Conservation (phyloP, 208 protist species). For the Angomonas deanei region DNA sequence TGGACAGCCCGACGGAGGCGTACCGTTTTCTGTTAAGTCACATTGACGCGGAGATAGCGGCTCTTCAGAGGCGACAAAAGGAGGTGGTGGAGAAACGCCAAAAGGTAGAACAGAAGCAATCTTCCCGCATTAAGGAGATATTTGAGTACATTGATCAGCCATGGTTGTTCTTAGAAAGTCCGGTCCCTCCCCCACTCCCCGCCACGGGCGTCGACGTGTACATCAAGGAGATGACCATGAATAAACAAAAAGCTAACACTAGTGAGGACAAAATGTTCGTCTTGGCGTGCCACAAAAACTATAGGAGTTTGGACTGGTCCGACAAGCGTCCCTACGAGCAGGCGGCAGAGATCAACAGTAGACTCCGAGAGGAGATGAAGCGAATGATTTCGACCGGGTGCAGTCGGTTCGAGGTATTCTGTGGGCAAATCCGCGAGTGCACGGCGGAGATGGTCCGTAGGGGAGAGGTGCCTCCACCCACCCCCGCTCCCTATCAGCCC, state of each 20-base stretch:
- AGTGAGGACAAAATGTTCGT: slow-evolving; percentile 57
- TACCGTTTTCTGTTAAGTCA: slow-evolving; percentile 72
- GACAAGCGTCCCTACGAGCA: slow-evolving; percentile 60
- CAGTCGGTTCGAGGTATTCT: slow-evolving; percentile 60
- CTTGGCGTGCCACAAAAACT: slow-evolving; percentile 58
- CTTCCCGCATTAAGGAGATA: slow-evolving; percentile 46
- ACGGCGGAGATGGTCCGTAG: slow-evolving; percentile 47
- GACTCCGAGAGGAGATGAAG: slow-evolving; percentile 49
- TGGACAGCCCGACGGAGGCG: slow-evolving; percentile 37
- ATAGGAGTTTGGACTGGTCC: slow-evolving; percentile 26
- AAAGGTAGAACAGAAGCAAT: slow-evolving; percentile 30
- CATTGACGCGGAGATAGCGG: slow-evolving; percentile 75
- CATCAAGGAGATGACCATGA: slow-evolving; percentile 53
- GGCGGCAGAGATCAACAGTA: slow-evolving; percentile 50
- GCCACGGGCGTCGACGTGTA: slow-evolving; percentile 67
- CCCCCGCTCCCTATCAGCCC: not conserved
- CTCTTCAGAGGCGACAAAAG: slow-evolving; percentile 48
- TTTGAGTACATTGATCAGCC: slow-evolving; percentile 68
- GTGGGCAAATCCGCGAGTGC: slow-evolving; percentile 42
- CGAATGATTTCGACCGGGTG: slow-evolving; percentile 46
- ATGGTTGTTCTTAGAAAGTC: slow-evolving; percentile 54
- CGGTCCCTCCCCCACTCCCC: slow-evolving; percentile 43
- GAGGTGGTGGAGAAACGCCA: slow-evolving; percentile 38
- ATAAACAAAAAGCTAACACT: slow-evolving; percentile 14
- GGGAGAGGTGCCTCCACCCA: not conserved